A percentile compares a stretch with the other conserved stretches of the same genome.
phyloP scores from a whole-genome alignment of 345 rosid genomes.

The Eucalyptus fibrosa region DNA sequence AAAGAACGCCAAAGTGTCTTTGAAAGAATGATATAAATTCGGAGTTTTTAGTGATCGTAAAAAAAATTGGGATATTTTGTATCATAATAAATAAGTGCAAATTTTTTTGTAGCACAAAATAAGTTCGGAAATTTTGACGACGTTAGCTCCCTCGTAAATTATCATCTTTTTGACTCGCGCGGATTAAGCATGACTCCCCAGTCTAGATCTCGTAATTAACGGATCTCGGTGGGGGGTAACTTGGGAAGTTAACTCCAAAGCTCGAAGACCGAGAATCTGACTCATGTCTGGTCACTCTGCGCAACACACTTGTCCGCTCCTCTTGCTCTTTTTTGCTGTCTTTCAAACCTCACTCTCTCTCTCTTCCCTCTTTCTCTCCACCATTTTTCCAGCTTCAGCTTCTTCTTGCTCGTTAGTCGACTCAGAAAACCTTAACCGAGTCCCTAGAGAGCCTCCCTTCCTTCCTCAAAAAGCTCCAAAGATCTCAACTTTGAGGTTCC shows the following conservation, averaged over 20 bases:
- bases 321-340: not conserved
- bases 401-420: not conserved
- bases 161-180: not conserved
- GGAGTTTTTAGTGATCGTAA: accelerated
- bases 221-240: not conserved
- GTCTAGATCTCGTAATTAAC: not conserved
- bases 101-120: no score
- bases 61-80: accelerated
- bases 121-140: no score
- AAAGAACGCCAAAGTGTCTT: accelerated
- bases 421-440: not conserved
- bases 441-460: not conserved
- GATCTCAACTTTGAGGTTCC: not conserved
- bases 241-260: not conserved
- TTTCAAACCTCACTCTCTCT: not conserved
- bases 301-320: conserved; percentile 9
- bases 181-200: not conserved
- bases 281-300: conserved; percentile 10
- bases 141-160: no score
- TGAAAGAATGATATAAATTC: no score
- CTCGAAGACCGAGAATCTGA: conserved; percentile 24
- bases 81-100: no score
- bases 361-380: not conserved
- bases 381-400: not conserved
- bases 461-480: not conserved